These are phyloP conservation scores for Xylaria palmicola DNA, from an alignment of 495 filamentous ascomycete species.

Conservation along the genomic window DNA sequence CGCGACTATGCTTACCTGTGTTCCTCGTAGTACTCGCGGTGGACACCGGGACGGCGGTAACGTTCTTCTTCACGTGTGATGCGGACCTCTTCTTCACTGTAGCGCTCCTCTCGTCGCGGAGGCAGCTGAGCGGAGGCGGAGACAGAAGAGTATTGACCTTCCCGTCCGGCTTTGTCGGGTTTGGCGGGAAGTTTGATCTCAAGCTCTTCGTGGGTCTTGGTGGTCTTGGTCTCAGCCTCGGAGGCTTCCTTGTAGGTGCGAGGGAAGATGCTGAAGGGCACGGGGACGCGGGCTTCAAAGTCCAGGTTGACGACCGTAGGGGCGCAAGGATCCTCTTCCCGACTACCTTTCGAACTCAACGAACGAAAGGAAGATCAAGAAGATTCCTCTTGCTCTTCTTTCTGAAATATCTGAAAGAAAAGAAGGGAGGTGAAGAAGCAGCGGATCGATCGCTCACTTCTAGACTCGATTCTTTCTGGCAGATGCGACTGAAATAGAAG, in stretches of 20 bases:
- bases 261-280: conserved; percentile 99
- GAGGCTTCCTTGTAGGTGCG: conserved; percentile 93
- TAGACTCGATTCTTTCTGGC: conserved; percentile 38
- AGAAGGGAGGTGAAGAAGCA: conserved; percentile 35
- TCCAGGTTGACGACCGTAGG: conserved; percentile 92
- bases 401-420: conserved; percentile 47
- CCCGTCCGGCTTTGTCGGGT: conserved; percentile 75
- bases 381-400: conserved; percentile 77
- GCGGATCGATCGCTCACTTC: conserved; percentile 28
- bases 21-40: conserved; percentile 56
- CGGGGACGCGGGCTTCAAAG: conserved; percentile 99
- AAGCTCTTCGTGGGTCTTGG: conserved; percentile 79
- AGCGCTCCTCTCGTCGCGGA: conserved; percentile 64
- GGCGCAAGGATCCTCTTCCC: conserved; percentile 76
- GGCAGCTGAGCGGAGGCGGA: conserved; percentile 59
- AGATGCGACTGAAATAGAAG: conserved; percentile 27
- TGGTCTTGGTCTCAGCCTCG: conserved; percentile 70
- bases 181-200: conserved; percentile 75
- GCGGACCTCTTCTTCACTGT: conserved; percentile 79
- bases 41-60: conserved; percentile 61
- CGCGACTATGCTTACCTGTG: conserved; percentile 29
- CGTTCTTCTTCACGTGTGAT: conserved; percentile 67
- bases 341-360: conserved; percentile 77
- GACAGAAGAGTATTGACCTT: conserved; percentile 76
- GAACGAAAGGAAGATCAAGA: conserved; percentile 93